phyloP scores from a whole-genome alignment of 2,329 filamentous ascomycete genomes.

The Fusarium humuli region DNA sequence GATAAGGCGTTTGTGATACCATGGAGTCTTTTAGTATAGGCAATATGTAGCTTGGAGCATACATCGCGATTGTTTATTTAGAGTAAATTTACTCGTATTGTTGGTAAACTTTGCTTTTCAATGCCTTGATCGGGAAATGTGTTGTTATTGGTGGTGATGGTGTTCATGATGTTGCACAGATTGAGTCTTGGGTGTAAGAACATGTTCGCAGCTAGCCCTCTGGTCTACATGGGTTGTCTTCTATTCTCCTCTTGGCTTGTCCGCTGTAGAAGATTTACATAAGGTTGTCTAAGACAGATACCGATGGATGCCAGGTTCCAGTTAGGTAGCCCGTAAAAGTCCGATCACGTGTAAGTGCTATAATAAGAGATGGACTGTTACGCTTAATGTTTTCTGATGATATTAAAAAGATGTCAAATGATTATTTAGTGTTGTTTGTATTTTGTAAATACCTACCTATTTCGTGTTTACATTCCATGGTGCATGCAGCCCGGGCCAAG shows the following conservation, averaged over 20 bases:
- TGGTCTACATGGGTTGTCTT: background rate
- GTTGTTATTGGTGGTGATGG: background rate
- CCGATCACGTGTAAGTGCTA: constrained; percentile 7
- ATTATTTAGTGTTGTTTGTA: background rate
- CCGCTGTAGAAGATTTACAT: background rate
- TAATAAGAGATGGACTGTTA: background rate
- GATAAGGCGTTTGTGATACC: constrained; percentile 33
- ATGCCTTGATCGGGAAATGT: constrained; percentile 15
- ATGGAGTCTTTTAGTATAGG: constrained; percentile 2
- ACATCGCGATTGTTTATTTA: background rate
- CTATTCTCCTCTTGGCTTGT: background rate
- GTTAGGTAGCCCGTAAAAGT: background rate
- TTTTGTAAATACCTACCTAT: background rate
- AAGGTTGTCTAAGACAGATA: background rate
- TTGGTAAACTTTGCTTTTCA: background rate
- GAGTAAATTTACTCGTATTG: background rate
- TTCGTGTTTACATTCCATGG: background rate
- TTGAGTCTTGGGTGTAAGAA: background rate
- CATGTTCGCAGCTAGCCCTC: background rate
- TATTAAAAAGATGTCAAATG: background rate
- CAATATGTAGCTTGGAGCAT: background rate
- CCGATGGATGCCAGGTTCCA: background rate
- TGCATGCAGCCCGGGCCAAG: constrained; percentile 9
- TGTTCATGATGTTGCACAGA: background rate
- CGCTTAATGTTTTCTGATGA: too few species aligned